Percentiles rank a stretch among this genome's conserved stretches.
Evolutionary conservation across 495 filamentous ascomycete species (phyloP).

Genomic region (Penicillium samsonianum): DNA sequence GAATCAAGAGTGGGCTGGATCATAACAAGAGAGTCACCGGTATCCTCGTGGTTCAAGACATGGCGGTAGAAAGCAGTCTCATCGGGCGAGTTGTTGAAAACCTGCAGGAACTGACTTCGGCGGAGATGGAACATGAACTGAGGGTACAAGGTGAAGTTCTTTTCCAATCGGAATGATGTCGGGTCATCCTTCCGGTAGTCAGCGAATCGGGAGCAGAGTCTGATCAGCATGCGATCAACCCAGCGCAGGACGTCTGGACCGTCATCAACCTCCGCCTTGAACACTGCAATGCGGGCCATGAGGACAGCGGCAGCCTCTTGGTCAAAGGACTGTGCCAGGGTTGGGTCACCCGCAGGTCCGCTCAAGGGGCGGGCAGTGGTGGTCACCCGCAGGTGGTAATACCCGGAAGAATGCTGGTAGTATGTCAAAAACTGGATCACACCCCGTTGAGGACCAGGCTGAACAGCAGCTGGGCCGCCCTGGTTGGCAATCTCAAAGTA

Average conservation of each 20-base stretch:
- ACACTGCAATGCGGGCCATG: slow-evolving; percentile 98
- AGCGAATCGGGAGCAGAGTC: slow-evolving; percentile 93
- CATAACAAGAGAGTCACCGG: slow-evolving; percentile 96
- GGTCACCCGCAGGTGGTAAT: slow-evolving; percentile 94
- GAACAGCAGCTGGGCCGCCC: slow-evolving; percentile 81
- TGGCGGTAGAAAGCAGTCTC: slow-evolving; percentile 99
- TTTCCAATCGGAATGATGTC: slow-evolving; percentile 95
- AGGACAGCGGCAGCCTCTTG: slow-evolving; percentile 97
- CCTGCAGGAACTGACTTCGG: slow-evolving; percentile 95
- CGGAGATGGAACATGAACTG: slow-evolving; percentile 99
- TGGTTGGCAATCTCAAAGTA: slow-evolving; percentile 99
- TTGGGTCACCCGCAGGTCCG: slow-evolving; percentile 94
- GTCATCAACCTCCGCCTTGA: slow-evolving; percentile 98
- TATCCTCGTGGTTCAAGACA: slow-evolving; percentile 96
- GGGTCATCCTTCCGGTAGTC: slow-evolving; percentile 99
- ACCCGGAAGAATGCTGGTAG: slow-evolving; percentile 95
- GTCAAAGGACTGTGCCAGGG: slow-evolving; percentile 96
- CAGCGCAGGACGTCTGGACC: slow-evolving; percentile 98
- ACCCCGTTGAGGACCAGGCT: slow-evolving; percentile 84
- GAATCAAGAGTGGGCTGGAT: slow-evolving; percentile 98
- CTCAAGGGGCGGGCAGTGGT: slow-evolving; percentile 91
- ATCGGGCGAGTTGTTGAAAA: slow-evolving; percentile 99
- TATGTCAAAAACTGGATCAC: slow-evolving; percentile 99
- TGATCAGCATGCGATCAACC: slow-evolving; percentile 98
- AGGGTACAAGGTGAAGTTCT: slow-evolving; percentile 98